Conservation (phyloP, 176 grass and related monocot species). For the Cocos nucifera region DNA sequence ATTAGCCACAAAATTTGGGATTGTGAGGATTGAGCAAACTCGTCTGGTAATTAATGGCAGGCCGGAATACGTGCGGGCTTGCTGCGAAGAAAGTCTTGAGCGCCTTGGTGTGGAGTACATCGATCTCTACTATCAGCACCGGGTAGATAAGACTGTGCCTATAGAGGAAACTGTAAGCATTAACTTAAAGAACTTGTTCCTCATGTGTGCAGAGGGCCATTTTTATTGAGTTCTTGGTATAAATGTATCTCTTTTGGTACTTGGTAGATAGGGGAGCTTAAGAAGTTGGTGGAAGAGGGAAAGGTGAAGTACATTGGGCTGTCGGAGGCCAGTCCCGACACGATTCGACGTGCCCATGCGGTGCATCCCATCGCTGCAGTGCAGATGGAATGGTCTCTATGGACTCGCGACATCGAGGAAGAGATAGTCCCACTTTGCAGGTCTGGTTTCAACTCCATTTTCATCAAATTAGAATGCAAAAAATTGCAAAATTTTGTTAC, state of each 20-base stretch:
- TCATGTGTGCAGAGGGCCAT: too few relatives aligned
- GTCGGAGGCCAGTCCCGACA: slow-evolving; percentile 5
- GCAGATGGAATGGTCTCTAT: slow-evolving; percentile 15
- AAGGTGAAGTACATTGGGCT: slow-evolving; percentile 12
- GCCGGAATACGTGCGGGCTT: not conserved
- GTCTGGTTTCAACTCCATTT: not conserved
- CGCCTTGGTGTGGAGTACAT: slow-evolving; percentile 10
- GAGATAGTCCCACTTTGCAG: slow-evolving; percentile 20
- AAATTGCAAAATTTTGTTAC: too few relatives aligned
- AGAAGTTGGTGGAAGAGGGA: slow-evolving; percentile 15
- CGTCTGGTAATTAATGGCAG: not conserved
- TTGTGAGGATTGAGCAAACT: not conserved
- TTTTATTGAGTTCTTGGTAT: too few relatives aligned
- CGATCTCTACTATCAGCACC: slow-evolving; percentile 3
- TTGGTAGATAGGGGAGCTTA: slow-evolving; percentile 4
- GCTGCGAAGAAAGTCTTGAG: slow-evolving; percentile 12
- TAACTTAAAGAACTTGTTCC: too few relatives aligned
- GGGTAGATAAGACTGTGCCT: slow-evolving; percentile 4
- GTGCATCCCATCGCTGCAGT: not conserved
- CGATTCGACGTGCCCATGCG: slow-evolving; percentile 7
- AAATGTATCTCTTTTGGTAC: too few relatives aligned
- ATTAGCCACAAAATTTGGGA: slow-evolving; percentile 5
- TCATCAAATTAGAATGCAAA: too few relatives aligned
- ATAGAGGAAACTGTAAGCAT: slow-evolving; percentile 11
- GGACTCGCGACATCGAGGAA: slow-evolving; percentile 3